Evolutionary conservation across 2,329 filamentous ascomycete genomes (phyloP).

Genomic region (Penicillium sclerotiorum): DNA sequence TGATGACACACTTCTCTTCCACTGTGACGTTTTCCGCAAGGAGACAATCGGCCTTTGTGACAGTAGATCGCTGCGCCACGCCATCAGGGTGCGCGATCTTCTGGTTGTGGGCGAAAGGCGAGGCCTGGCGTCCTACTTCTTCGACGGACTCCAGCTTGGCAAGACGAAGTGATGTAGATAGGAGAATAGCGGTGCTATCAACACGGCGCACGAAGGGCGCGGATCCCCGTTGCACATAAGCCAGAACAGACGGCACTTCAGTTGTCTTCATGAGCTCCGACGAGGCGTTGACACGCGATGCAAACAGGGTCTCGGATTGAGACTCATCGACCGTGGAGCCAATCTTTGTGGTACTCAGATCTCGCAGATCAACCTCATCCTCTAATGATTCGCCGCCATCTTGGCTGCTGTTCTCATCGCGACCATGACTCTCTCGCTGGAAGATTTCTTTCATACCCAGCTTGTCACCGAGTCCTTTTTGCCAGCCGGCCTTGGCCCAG

Average conservation of each 20-base stretch:
- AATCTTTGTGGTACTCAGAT: slow-evolving; percentile 57
- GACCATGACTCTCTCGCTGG: slow-evolving; percentile 46
- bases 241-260: slow-evolving; percentile 62
- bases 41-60: slow-evolving; percentile 79
- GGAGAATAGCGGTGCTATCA: slow-evolving; percentile 80
- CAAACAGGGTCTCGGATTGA: slow-evolving; percentile 23
- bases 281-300: slow-evolving; percentile 31
- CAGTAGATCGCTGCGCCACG: slow-evolving; percentile 77
- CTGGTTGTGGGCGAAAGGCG: slow-evolving; percentile 73
- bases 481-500: slow-evolving; percentile 96
- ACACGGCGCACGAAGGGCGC: slow-evolving; percentile 79
- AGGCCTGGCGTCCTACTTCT: slow-evolving; percentile 63
- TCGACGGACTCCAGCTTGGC: slow-evolving; percentile 73
- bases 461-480: slow-evolving; percentile 76
- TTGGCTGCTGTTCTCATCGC: slow-evolving; percentile 42
- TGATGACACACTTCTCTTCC: slow-evolving; percentile 87
- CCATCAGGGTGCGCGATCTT: slow-evolving; percentile 85
- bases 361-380: slow-evolving; percentile 58
- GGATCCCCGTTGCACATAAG: slow-evolving; percentile 70
- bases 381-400: slow-evolving; percentile 49
- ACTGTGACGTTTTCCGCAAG: slow-evolving; percentile 88
- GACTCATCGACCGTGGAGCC: slow-evolving; percentile 19
- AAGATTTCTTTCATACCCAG: slow-evolving; percentile 71
- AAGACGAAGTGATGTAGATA: slow-evolving; percentile 79
- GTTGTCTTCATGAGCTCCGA: slow-evolving; percentile 11